Conservation (phyloP, 2,329 filamentous ascomycete species). For the Botryosphaeria dothidea region DNA sequence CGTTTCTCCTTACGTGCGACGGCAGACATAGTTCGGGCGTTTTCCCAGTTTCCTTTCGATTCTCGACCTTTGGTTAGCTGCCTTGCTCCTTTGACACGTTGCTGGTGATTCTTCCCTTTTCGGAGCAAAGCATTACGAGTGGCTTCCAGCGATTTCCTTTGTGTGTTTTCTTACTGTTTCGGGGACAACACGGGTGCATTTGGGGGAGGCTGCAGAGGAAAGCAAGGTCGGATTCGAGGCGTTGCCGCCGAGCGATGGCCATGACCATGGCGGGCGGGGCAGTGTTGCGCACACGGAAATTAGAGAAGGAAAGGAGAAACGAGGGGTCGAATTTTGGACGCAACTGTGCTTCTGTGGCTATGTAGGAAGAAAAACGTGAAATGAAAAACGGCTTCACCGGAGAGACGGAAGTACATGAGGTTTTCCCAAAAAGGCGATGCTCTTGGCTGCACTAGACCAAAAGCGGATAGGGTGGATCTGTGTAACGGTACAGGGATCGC, state of each 20-base stretch:
- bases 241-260: neutral
- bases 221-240: neutral
- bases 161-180: neutral
- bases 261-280: neutral
- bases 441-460: conserved; percentile 6
- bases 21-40: conserved; percentile 14
- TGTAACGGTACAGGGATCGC: conserved; percentile 9
- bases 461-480: neutral
- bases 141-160: conserved; percentile 14
- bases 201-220: neutral
- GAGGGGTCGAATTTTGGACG: neutral
- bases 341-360: neutral
- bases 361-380: conserved; percentile 17
- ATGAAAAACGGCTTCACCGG: conserved; percentile 16
- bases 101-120: neutral
- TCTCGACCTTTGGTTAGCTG: neutral
- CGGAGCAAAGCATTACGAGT: conserved; percentile 11
- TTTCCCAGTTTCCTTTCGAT: conserved; percentile 6
- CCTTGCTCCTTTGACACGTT: conserved; percentile 5
- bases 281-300: neutral
- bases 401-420: conserved; percentile 1
- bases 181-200: neutral
- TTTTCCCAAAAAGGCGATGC: conserved; percentile 9
- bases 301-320: neutral
- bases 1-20: conserved; percentile 15